Conservation (phyloP, 169 alveolate genomes). For the Eimeria necatrix region DNA sequence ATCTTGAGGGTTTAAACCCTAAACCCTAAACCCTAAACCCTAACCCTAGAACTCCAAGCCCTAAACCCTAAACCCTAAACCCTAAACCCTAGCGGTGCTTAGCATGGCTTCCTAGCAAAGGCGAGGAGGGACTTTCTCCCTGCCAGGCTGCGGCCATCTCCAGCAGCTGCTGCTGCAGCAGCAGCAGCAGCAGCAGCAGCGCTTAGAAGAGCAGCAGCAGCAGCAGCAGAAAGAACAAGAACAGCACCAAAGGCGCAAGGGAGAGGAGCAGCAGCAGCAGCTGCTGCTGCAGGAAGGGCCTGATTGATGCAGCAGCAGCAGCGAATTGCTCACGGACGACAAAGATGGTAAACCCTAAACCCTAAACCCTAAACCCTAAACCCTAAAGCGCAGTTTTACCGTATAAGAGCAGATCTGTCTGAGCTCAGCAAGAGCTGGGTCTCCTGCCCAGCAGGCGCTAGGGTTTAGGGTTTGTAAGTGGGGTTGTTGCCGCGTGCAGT, state of each 20-base stretch:
- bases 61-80: too few relatives aligned
- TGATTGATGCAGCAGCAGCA: too few relatives aligned
- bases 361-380: conserved; percentile 19
- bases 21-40: too few relatives aligned
- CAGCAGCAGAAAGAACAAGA: background rate
- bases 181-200: too few relatives aligned
- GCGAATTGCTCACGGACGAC: too few relatives aligned
- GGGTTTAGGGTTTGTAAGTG: background rate
- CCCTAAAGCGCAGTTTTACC: background rate
- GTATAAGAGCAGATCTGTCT: background rate
- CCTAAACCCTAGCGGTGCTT: too few relatives aligned
- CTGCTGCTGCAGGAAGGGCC: too few relatives aligned
- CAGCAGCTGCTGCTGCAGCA: background rate
- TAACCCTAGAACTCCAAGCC: too few relatives aligned
- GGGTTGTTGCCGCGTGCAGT: background rate
- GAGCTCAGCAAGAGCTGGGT: background rate
- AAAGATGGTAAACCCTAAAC: background rate
- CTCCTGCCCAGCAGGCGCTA: background rate
- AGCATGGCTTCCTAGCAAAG: too few relatives aligned
- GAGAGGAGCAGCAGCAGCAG: background rate
- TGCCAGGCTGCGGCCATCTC: background rate
- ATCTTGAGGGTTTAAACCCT: too few relatives aligned
- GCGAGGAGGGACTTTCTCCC: background rate
- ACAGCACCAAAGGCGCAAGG: background rate
- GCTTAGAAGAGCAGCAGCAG: too few relatives aligned